Evolutionary conservation across 108 stramenopile genomes (phyloP).

Genomic region (Skeletonema menzelii): DNA sequence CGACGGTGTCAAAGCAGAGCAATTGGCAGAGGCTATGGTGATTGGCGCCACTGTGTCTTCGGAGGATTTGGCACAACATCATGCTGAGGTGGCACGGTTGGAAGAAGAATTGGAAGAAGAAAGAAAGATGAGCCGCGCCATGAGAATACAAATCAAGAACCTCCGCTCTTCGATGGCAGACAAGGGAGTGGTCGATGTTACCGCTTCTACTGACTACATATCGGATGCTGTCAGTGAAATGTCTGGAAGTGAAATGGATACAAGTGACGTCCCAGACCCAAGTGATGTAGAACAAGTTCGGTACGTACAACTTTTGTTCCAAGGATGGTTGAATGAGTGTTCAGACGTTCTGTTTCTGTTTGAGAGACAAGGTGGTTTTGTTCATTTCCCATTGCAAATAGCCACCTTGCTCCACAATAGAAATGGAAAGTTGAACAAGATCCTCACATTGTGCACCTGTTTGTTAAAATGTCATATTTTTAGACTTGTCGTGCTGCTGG

Average conservation of each 20-base stretch:
- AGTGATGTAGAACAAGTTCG: slow-evolving; percentile 36
- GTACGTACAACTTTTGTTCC: slow-evolving; percentile 26
- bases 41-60: slow-evolving; percentile 66
- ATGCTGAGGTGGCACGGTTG: slow-evolving; percentile 59
- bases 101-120: slow-evolving; percentile 81
- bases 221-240: slow-evolving; percentile 51
- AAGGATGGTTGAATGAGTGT: slow-evolving; percentile 6
- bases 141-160: slow-evolving; percentile 80
- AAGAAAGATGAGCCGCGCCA: slow-evolving; percentile 64
- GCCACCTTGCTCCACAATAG: not conserved
- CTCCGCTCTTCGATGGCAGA: slow-evolving; percentile 74
- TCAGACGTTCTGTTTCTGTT: slow-evolving; percentile 17
- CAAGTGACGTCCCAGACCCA: slow-evolving; percentile 24
- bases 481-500: slow-evolving; percentile 33
- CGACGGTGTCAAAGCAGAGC: slow-evolving; percentile 12
- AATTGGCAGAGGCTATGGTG: slow-evolving; percentile 44
- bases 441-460: slow-evolving; percentile 11
- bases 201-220: slow-evolving; percentile 43
- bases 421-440: slow-evolving; percentile 25
- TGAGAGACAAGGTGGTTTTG: slow-evolving; percentile 5
- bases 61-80: slow-evolving; percentile 75
- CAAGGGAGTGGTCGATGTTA: slow-evolving; percentile 66
- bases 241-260: slow-evolving; percentile 42
- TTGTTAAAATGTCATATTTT: slow-evolving; percentile 23
- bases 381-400: not conserved